phyloP scores from a whole-genome alignment of 371 early-diverging fungal genomes.

The Lichtheimia ornata region DNA sequence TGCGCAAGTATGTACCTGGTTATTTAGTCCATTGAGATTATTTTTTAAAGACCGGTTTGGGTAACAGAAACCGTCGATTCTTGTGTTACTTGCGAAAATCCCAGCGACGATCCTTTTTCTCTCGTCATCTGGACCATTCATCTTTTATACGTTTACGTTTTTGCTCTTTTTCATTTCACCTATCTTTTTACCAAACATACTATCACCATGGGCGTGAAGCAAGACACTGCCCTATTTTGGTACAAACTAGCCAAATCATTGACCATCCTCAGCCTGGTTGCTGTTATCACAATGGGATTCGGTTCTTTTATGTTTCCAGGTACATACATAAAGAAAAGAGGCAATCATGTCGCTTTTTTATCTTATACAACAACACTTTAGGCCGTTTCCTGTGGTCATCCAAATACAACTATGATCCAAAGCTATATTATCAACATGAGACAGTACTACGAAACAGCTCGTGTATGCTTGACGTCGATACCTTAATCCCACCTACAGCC shows the following conservation, averaged over 20 bases:
- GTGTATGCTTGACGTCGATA: conserved; percentile 11
- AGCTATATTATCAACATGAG: background rate
- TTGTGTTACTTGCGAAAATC: background rate
- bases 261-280: conserved; percentile 32
- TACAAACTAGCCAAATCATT: conserved; percentile 42
- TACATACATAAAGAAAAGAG: conserved; percentile 13
- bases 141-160: background rate
- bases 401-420: background rate
- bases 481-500: conserved; percentile 27
- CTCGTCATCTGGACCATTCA: no score
- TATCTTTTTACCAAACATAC: conserved; percentile 9
- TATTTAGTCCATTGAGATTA: no score
- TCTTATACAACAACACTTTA: background rate
- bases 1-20: no score
- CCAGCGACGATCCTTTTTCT: conserved; percentile 22
- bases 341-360: background rate
- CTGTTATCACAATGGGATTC: conserved; percentile 37
- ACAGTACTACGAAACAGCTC: conserved; percentile 6
- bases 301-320: conserved; percentile 37
- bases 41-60: conserved; percentile 9
- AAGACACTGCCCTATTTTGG: conserved; percentile 25
- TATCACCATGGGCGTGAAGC: conserved; percentile 17
- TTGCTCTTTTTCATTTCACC: conserved; percentile 11
- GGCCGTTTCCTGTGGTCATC: conserved; percentile 6
- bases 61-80: conserved; percentile 5